Evolutionary conservation across 306 rosid species (phyloP).

Genomic region (Crotalaria pallida): DNA sequence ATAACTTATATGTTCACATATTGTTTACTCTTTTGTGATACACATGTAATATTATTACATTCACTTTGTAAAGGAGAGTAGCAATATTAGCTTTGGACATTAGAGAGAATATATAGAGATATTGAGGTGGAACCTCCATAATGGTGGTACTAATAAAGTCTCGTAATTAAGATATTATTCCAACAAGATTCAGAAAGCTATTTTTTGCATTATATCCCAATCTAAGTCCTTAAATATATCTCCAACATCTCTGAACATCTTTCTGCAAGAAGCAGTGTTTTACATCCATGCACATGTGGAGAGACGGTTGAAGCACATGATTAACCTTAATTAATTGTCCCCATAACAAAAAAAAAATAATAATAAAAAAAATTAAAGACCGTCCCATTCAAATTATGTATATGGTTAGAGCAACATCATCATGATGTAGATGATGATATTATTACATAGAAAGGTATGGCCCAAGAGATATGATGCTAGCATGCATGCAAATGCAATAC

Average conservation of each 20-base stretch:
- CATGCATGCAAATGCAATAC: slow-evolving; percentile 51
- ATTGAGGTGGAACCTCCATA: neutral
- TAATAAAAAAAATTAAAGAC: slow-evolving; percentile 32
- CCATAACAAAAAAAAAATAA: slow-evolving; percentile 40
- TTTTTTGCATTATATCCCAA: neutral
- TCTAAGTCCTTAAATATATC: neutral
- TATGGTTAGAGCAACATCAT: slow-evolving; percentile 46
- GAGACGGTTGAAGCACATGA: slow-evolving; percentile 25
- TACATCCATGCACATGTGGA: slow-evolving; percentile 29
- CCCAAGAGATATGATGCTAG: slow-evolving; percentile 40
- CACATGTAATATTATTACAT: too few relatives aligned
- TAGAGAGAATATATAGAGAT: neutral
- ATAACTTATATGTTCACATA: too few relatives aligned
- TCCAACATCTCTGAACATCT: slow-evolving; percentile 12
- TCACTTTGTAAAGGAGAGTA: too few relatives aligned
- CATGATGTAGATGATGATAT: slow-evolving; percentile 44
- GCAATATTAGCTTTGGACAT: neutral
- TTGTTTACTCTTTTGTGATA: too few relatives aligned
- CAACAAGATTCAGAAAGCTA: neutral
- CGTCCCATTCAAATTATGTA: slow-evolving; percentile 27
- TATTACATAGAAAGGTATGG: slow-evolving; percentile 25
- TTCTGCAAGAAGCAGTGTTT: slow-evolving; percentile 9
- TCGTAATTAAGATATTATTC: neutral
- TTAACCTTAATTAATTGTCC: slow-evolving; percentile 44
- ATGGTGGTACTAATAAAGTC: neutral